These are phyloP conservation scores for Panaeolus papilionaceus DNA, from an alignment of 768 basidiomycete species.

Conservation along the genomic window DNA sequence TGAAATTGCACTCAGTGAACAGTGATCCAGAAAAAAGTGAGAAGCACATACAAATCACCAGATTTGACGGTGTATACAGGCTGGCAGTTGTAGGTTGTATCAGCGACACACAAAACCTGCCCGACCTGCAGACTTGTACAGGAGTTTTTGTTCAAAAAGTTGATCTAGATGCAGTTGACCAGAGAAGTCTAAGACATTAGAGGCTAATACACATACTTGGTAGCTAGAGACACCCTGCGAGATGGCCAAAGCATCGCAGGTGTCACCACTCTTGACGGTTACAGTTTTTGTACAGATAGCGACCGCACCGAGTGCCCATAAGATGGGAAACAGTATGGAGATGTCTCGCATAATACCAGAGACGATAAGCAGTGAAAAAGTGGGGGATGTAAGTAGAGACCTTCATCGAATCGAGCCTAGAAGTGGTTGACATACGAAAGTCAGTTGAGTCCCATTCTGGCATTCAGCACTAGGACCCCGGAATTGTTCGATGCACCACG, in stretches of 20 bases:
- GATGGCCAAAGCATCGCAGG: not conserved
- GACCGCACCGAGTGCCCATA: not conserved
- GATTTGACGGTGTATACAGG: not conserved
- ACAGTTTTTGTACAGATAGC: not conserved
- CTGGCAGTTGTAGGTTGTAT: conserved; percentile 5
- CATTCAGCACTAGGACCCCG: conserved; percentile 4
- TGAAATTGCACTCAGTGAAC: not conserved
- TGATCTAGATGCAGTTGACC: not conserved
- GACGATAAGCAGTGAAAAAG: not conserved
- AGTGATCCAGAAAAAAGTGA: not conserved
- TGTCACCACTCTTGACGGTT: conserved; percentile 5
- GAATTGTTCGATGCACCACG: not conserved
- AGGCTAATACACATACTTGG: not conserved
- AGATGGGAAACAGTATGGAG: not conserved
- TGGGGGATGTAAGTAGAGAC: not conserved
- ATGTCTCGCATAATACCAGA: not conserved
- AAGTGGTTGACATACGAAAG: not conserved
- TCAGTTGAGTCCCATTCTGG: not conserved
- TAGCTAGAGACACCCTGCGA: conserved; percentile 1
- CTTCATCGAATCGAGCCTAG: conserved; percentile 2
- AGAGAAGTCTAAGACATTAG: not conserved
- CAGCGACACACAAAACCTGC: not conserved
- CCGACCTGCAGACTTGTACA: not conserved
- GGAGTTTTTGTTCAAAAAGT: not conserved
- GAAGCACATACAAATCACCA: not conserved